Evolutionary conservation across 73 alveolate species (phyloP).

Genomic region (Paramecium octaurelia): DNA sequence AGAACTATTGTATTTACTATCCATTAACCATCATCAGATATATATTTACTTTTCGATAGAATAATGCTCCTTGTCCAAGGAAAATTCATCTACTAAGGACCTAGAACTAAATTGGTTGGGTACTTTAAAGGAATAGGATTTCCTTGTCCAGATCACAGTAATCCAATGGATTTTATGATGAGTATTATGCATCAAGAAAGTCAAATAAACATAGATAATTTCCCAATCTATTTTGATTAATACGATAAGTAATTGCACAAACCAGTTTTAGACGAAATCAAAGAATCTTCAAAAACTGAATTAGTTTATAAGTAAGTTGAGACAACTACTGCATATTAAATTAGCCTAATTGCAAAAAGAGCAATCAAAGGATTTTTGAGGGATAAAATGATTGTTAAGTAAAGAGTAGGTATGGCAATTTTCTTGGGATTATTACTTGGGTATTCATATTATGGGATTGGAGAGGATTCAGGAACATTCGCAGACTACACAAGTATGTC

Average conservation of each 20-base stretch:
- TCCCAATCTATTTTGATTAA: background rate
- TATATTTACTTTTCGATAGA: slow-evolving; percentile 48
- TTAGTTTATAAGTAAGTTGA: slow-evolving; percentile 2
- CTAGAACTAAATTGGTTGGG: slow-evolving; percentile 60
- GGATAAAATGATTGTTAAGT: background rate
- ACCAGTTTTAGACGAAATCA: background rate
- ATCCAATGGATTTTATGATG: slow-evolving; percentile 85
- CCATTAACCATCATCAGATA: slow-evolving; percentile 79
- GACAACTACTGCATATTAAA: background rate
- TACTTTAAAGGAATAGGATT: slow-evolving; percentile 73
- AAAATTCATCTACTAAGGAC: slow-evolving; percentile 65
- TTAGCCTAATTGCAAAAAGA: background rate
- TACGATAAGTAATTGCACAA: background rate
- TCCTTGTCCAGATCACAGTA: slow-evolving; percentile 68
- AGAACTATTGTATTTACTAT: slow-evolving; percentile 73
- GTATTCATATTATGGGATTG: background rate
- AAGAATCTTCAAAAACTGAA: background rate
- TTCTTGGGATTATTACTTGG: slow-evolving; percentile 31
- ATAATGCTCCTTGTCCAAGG: slow-evolving; percentile 67
- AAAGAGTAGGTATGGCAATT: background rate
- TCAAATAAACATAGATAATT: slow-evolving; percentile 7
- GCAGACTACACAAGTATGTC: background rate
- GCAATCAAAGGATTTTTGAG: slow-evolving; percentile 8
- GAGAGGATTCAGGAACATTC: background rate
- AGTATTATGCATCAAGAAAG: slow-evolving; percentile 49